Evolutionary conservation across 2,329 filamentous ascomycete genomes (phyloP).

Genomic region (Tympanopsis confertula): DNA sequence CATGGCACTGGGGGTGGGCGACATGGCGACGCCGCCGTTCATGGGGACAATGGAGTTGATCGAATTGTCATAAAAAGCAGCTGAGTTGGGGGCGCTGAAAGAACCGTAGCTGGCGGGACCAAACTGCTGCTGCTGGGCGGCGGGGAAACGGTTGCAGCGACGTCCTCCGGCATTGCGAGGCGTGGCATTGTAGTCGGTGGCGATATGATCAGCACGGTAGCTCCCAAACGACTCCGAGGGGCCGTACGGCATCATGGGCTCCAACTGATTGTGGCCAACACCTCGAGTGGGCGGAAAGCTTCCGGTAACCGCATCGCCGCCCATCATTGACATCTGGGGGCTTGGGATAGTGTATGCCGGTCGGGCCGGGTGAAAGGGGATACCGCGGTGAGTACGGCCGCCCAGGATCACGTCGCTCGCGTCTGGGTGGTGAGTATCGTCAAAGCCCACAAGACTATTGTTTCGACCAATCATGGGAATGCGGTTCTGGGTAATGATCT

Average conservation of each 20-base stretch:
- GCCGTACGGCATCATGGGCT: slow-evolving; percentile 21
- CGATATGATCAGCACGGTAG: slow-evolving; percentile 32
- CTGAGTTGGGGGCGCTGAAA: slow-evolving; percentile 12
- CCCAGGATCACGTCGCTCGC: no score
- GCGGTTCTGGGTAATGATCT: no score
- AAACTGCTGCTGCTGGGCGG: slow-evolving; percentile 14
- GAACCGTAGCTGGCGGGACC: slow-evolving; percentile 22
- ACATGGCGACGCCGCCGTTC: slow-evolving; percentile 12
- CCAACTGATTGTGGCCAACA: slow-evolving; percentile 26
- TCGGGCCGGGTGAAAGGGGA: no score
- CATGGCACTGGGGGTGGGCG: slow-evolving; percentile 22
- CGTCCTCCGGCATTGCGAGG: slow-evolving; percentile 28
- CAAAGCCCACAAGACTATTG: no score
- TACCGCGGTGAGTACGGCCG: no score
- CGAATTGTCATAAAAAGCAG: neutral
- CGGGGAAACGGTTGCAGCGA: slow-evolving; percentile 34
- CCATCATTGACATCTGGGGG: no score
- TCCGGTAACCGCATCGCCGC: no score
- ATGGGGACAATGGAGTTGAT: slow-evolving; percentile 4
- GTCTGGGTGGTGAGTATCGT: no score
- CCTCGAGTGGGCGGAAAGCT: no score
- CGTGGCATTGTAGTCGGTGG: slow-evolving; percentile 34
- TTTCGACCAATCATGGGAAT: no score
- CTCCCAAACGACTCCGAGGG: slow-evolving; percentile 22
- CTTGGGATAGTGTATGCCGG: no score